These are phyloP conservation scores for Penicillium pulvis DNA, from an alignment of 495 filamentous ascomycete genomes.

Conservation along the genomic window DNA sequence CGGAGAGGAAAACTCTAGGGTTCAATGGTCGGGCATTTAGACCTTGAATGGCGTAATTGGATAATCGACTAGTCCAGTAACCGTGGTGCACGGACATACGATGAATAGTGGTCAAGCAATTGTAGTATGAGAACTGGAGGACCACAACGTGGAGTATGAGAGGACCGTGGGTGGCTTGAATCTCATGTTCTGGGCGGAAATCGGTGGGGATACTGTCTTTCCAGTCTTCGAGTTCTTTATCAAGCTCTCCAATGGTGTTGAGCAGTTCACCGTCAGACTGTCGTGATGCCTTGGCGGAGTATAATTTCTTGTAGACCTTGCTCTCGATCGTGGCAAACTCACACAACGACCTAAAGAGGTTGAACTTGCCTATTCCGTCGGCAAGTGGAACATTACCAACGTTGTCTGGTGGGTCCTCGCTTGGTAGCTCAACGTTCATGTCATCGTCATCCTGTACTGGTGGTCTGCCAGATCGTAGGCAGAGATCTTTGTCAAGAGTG, in stretches of 20 bases:
- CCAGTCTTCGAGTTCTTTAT: constrained; percentile 92
- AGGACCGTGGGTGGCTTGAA: constrained; percentile 84
- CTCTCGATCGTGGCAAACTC: constrained; percentile 89
- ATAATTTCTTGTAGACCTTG: constrained; percentile 91
- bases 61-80: constrained; percentile 94
- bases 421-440: constrained; percentile 95
- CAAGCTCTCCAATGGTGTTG: constrained; percentile 94
- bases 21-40: constrained; percentile 89
- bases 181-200: constrained; percentile 93
- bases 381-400: constrained; percentile 90
- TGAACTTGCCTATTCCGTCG: constrained; percentile 90
- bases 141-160: constrained; percentile 90
- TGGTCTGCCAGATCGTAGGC: constrained; percentile 86
- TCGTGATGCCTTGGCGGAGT: constrained; percentile 88
- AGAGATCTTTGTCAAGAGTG: constrained; percentile 93
- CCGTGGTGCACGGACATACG: constrained; percentile 98
- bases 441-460: constrained; percentile 97
- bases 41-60: constrained; percentile 93
- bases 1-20: constrained; percentile 91
- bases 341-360: constrained; percentile 89
- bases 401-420: constrained; percentile 85
- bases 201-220: constrained; percentile 93
- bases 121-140: constrained; percentile 96
- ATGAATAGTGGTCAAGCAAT: constrained; percentile 95
- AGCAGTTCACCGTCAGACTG: constrained; percentile 92